Evolutionary conservation across 73 alveolate species (phyloP).

Genomic region (Paramecium primaurelia): DNA sequence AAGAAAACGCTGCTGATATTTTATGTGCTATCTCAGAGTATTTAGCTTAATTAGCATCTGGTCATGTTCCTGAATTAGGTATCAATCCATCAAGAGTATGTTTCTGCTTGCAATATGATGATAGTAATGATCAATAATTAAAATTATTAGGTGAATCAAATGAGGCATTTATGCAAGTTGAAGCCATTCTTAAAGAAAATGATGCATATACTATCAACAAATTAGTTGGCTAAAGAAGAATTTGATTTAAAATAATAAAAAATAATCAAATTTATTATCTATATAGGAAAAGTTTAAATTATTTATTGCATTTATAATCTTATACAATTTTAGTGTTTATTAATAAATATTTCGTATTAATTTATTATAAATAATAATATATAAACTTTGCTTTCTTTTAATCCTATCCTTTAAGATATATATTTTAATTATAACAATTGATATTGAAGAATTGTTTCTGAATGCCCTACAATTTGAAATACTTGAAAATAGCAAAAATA

Average conservation of each 20-base stretch:
- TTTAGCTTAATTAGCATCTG: constrained; percentile 30
- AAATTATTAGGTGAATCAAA: neutral
- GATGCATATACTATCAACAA: neutral
- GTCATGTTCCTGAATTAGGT: neutral
- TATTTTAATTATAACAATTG: too few relatives aligned
- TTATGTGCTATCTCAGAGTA: constrained; percentile 1
- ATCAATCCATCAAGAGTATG: constrained; percentile 28
- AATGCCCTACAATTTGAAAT: too few relatives aligned
- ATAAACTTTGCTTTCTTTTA: too few relatives aligned
- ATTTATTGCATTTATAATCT: too few relatives aligned
- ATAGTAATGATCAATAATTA: neutral
- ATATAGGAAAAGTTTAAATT: too few relatives aligned
- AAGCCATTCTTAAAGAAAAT: neutral
- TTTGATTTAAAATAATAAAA: neutral
- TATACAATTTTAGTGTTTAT: too few relatives aligned
- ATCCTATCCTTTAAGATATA: too few relatives aligned
- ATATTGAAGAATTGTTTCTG: too few relatives aligned
- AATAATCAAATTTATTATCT: neutral
- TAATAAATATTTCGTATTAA: too few relatives aligned
- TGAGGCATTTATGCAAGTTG: neutral
- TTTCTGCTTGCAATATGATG: constrained; percentile 17
- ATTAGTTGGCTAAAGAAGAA: neutral
- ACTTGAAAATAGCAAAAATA: too few relatives aligned
- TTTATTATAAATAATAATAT: too few relatives aligned
- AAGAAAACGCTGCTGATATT: constrained; percentile 6